phyloP scores from a whole-genome alignment of 2,329 filamentous ascomycete species.

The Penicillium sclerotigenum region DNA sequence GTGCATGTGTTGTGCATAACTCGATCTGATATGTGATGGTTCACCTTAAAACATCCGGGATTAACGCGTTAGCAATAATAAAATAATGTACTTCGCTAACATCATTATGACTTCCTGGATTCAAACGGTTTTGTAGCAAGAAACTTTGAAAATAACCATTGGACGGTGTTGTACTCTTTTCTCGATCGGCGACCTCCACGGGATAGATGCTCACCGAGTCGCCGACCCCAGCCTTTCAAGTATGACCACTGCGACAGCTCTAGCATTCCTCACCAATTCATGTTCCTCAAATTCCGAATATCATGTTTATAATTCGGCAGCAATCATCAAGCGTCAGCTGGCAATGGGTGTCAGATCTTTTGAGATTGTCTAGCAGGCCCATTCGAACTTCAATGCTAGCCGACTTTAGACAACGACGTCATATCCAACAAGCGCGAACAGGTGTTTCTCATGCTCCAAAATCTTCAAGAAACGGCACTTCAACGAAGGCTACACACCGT shows the following conservation, averaged over 20 bases:
- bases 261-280: neutral
- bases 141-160: neutral
- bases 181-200: neutral
- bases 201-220: slow-evolving; percentile 1
- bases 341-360: neutral
- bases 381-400: neutral
- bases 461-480: neutral
- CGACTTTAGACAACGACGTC: neutral
- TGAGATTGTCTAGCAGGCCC: neutral
- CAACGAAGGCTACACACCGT: neutral
- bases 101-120: neutral
- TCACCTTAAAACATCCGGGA: no score
- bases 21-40: neutral
- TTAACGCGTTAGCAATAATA: neutral
- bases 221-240: neutral
- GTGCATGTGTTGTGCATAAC: neutral
- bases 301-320: neutral
- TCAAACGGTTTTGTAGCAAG: neutral
- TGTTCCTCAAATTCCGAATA: neutral
- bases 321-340: neutral
- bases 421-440: neutral
- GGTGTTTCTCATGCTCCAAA: neutral
- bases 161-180: neutral
- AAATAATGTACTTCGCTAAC: neutral
- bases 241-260: neutral